phyloP scores from a whole-genome alignment of 164 flowering plant species.

The Sextonia rubra region DNA sequence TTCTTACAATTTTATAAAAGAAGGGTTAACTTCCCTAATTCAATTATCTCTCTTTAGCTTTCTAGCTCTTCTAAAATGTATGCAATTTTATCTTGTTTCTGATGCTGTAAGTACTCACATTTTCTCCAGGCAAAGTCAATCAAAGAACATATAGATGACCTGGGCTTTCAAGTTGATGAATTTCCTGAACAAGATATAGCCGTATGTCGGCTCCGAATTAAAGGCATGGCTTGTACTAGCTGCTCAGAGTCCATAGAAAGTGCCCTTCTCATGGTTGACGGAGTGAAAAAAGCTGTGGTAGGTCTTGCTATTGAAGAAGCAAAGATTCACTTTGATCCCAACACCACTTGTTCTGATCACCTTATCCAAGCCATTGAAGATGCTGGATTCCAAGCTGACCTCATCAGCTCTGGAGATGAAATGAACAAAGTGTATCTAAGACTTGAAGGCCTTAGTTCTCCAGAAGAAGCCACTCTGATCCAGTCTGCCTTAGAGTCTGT shows the following conservation, averaged over 20 bases:
- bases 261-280: conserved; percentile 59
- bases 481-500: conserved; percentile 46
- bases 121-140: conserved; percentile 47
- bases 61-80: not conserved
- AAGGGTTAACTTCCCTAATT: not conserved
- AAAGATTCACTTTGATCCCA: conserved; percentile 78
- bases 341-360: conserved; percentile 33
- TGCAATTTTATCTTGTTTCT: not conserved
- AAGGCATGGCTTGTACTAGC: conserved; percentile 94
- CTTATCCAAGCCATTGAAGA: conserved; percentile 69
- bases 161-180: conserved; percentile 64
- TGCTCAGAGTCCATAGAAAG: conserved; percentile 84
- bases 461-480: conserved; percentile 36
- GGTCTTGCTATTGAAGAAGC: conserved; percentile 93
- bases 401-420: conserved; percentile 67
- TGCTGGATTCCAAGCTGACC: conserved; percentile 88
- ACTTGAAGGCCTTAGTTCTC: conserved; percentile 55
- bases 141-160: conserved; percentile 60
- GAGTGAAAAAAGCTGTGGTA: conserved; percentile 83
- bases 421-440: conserved; percentile 64
- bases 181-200: conserved; percentile 74
- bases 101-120: not conserved
- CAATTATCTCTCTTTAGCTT: not conserved
- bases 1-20: not conserved
- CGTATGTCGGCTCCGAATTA: conserved; percentile 69